Percentiles rank a stretch among this genome's conserved stretches.
Evolutionary conservation across 345 rosid genomes (phyloP).

Genomic region (Dovyalis caffra): DNA sequence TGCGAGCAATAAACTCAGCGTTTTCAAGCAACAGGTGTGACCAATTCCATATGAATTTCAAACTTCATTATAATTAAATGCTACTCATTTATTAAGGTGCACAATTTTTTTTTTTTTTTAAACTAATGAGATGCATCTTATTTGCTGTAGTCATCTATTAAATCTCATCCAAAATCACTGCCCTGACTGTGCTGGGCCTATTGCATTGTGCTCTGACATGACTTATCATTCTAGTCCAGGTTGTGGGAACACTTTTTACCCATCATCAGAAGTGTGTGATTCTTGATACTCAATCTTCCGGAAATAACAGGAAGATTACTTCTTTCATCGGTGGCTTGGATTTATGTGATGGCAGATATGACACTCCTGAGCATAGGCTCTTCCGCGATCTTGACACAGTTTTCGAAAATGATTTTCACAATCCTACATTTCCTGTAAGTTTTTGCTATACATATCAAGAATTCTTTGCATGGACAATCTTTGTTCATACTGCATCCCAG

Average conservation of each 20-base stretch:
- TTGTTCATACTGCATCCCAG: neutral
- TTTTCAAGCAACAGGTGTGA: slow-evolving; percentile 68
- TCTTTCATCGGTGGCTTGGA: slow-evolving; percentile 72
- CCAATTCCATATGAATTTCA: slow-evolving; percentile 7
- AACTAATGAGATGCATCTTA: no score
- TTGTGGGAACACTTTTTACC: slow-evolving; percentile 70
- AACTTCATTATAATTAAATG: no score
- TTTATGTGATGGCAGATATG: slow-evolving; percentile 74
- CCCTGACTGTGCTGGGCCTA: slow-evolving; percentile 4
- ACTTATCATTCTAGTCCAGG: slow-evolving; percentile 52
- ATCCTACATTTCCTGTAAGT: slow-evolving; percentile 64
- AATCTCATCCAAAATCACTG: no score
- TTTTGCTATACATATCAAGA: neutral
- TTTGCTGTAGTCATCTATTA: no score
- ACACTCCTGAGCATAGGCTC: slow-evolving; percentile 73
- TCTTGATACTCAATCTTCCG: slow-evolving; percentile 57
- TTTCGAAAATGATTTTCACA: slow-evolving; percentile 55
- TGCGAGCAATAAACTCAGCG: slow-evolving; percentile 66
- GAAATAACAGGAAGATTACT: slow-evolving; percentile 56
- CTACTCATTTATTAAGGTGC: no score
- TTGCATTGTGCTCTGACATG: slow-evolving; percentile 11
- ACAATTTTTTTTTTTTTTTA: no score
- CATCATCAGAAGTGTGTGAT: slow-evolving; percentile 77
- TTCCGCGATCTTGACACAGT: slow-evolving; percentile 47
- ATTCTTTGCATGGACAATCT: neutral